Evolutionary conservation across 176 grass and related monocot species (phyloP), one percentile per base, ranked within the genome.

Genomic region (Musa acuminata): DNA sequence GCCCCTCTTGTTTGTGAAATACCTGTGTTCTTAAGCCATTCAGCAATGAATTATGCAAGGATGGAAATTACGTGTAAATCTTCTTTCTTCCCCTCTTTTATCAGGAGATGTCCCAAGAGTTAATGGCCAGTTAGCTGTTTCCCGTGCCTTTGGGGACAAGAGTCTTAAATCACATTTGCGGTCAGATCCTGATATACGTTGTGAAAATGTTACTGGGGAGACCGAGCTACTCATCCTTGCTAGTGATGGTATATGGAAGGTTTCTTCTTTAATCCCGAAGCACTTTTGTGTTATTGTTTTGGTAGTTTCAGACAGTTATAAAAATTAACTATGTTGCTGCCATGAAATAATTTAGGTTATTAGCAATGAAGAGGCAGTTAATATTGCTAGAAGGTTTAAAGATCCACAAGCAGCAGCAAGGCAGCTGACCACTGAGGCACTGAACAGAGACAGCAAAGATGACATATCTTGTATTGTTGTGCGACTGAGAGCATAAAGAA

Each of bases 81-180:
- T 10, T 20, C 14, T 27, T 51, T 23, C 11, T 52, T 23, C n/a
- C n/a, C 12, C 51, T 52, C 49, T 75, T 75, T 62, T 62, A 4
- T 21, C 73, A 75, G 73, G 73, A 75, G 73, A 75, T 50, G 73
- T 75, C 19, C 73, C 73, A 43, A 75, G 73, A 27, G 73, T 75
- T 62, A 75, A 75, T 49, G 73, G 73, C 55, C 73, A 75, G 19
- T 75, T 75, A 62, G 73, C 73, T 49, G 73, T 75, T 49, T 75
- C 73, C 54, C 73, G 73, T 75, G 73, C 73, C 2, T 75, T 75
- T 22, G 73, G 73, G 13, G 73, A 75, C 53, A 75, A 75, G 73
- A 75, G 57, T 35, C 57, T 75, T 1, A 75, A 75, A 55, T 75
- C 55, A 49, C 73, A 75, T 49, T 60, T 75, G 73, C 73, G 73